Evolutionary conservation across 441 rosid genomes (phyloP), one percentile per base, ranked within the genome.

Genomic region (Macaranga tanarius): DNA sequence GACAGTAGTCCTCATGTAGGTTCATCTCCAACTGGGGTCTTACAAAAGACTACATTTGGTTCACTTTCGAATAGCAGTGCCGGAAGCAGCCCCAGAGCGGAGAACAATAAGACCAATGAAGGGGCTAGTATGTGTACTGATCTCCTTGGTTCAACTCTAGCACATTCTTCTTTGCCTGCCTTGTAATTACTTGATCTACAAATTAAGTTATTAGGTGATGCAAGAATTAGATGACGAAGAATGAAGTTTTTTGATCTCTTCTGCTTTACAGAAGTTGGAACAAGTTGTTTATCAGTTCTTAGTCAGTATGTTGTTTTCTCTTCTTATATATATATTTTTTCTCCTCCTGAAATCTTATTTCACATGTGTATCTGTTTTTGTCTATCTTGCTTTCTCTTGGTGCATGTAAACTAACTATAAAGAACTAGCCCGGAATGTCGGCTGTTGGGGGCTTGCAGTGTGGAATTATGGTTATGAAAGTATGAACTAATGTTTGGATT

Each of bases 61-160:
- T 85, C 92, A 4, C 86, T 88, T 68, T 89, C 97, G 26, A 90
- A 89, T 77, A 86, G 92, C 83, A 91, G 98, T 67, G 84, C 90
- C 0, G 90, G 87, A 22, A 89, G 92, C 78, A 93, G 97, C 77
- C 90, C 95, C 3, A 66, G 82, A 58, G 84, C 92, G 5, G 90
- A 80, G 67, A 82, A 76, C 74, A 84, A 78, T 65, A 88, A 81
- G 78, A 73, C 66, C 31, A 81, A 64, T 6, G 88, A 80, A 19
- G 86, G 81, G 42, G 75, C 62, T 28, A 79, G 76, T 62, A 67
- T 81, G 54, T 79, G 79, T 64, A 79, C 78, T 1, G 82, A 75
- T 63, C 57, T 57, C 54, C 75, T 75, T 15, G 84, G 81, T 65
- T 77, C 83, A 15, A 71, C 79, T 31, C 54, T 79, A 8, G 26